Evolutionary conservation across 768 basidiomycete species (phyloP), one percentile per base, ranked within the genome.

Genomic region (Hortiboletus campestris): DNA sequence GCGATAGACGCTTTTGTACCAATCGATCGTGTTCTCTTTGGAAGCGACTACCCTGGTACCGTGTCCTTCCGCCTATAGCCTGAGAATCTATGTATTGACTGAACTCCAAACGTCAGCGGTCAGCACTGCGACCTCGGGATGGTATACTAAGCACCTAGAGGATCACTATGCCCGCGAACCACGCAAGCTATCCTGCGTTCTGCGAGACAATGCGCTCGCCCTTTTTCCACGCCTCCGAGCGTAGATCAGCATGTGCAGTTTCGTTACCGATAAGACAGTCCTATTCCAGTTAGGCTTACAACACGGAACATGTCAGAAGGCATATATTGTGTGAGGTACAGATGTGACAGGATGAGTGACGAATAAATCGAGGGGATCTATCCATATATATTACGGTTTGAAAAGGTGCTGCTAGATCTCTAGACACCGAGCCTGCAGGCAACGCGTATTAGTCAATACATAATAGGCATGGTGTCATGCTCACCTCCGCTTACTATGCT

Each of bases 401-500:
- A 53, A 43, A 55, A 49, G 40, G 44, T 53, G 41, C 40, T 46
- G 44, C 49, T 51, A 58, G 50, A 48, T 51, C 46, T 70, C 73
- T 78, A 83, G 72, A 85, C 83, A 64, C 84, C 85, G 64, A 88
- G 79, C 72, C 86, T 88, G 67, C 38, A 36, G 40, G 32, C 47
- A 44, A 42, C 42, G 57, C 44, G 52, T 34, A 41, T 59, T 43
- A 49, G 40, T 35, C 43, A 25, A 46, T 25, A 41, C 38, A 32
- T 50, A 45, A 51, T 12, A 34, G 28, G 10, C 11, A 32, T 38
- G 41, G 35, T 29, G 46, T 14, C 7, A 42, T 20, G 72, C 83
- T 59, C 52, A 88, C 91, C 78, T 86, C 70, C 86, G 81, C 76
- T 91, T 94, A 64, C 81, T 85, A 63, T 89, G 84, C 69, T 94